These are phyloP conservation scores for Amanita thiersii DNA, from an alignment of 768 basidiomycete species.

Conservation along the genomic window DNA sequence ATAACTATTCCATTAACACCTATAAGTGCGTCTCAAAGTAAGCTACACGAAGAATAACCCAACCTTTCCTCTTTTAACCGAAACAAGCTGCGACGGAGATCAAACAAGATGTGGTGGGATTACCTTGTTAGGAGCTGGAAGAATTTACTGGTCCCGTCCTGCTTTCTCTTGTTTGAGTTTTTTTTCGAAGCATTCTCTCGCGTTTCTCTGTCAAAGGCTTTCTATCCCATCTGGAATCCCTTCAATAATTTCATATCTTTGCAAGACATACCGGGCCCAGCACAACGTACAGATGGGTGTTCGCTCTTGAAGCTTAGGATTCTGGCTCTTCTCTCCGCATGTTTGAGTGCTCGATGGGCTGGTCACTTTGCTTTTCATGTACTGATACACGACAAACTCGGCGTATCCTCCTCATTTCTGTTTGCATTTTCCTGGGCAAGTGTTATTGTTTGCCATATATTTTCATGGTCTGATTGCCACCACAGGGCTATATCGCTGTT, in stretches of 20 bases:
- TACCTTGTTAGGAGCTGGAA: constrained; percentile 8
- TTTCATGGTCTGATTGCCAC: constrained; percentile 7
- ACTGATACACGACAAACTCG: constrained; percentile 16
- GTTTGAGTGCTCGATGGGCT: constrained; percentile 34
- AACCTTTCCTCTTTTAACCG: too few relatives aligned
- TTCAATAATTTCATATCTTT: constrained; percentile 45
- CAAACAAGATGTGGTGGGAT: not conserved
- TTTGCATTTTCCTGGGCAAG: constrained; percentile 45
- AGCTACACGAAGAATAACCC: not conserved
- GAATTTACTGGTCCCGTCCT: constrained; percentile 16
- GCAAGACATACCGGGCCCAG: constrained; percentile 40
- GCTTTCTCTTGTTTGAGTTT: constrained; percentile 22
- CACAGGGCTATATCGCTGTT: constrained; percentile 38
- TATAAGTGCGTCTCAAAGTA: too few relatives aligned
- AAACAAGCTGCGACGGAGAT: too few relatives aligned
- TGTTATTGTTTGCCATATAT: constrained; percentile 5
- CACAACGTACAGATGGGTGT: constrained; percentile 18
- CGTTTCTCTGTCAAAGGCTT: constrained; percentile 19
- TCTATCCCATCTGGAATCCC: constrained; percentile 25
- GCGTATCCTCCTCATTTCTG: constrained; percentile 20
- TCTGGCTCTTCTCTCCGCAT: constrained; percentile 28
- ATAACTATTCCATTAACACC: too few relatives aligned
- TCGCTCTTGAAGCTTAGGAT: constrained; percentile 21
- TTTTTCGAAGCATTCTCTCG: constrained; percentile 20
- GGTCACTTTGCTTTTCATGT: constrained; percentile 29